Conservation (phyloP, 1,284 basidiomycete species). For the Cystobasidiaceae sp. region DNA sequence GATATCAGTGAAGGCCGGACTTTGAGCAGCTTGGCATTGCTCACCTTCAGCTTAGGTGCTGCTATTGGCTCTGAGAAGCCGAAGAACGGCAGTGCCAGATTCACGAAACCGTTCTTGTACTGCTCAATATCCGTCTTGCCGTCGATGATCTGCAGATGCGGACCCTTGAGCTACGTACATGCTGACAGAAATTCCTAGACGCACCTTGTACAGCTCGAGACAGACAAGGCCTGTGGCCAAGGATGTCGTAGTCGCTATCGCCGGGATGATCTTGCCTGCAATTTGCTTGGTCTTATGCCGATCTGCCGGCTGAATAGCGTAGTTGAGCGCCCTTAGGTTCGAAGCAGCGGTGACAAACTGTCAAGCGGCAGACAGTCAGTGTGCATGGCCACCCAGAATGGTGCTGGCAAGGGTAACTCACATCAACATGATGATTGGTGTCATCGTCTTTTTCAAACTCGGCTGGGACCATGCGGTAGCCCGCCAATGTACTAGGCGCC, state of each 20-base stretch:
- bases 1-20: not conserved
- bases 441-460: constrained; percentile 99
- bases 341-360: constrained; percentile 93
- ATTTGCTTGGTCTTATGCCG: constrained; percentile 96
- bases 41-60: constrained; percentile 72
- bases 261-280: constrained; percentile 99
- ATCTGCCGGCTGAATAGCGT: constrained; percentile 82
- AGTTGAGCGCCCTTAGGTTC: constrained; percentile 94
- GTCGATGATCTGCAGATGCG: constrained; percentile 72
- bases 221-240: constrained; percentile 93
- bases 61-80: constrained; percentile 98
- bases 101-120: constrained; percentile 98
- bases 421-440: constrained; percentile 92
- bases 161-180: not conserved
- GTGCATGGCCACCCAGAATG: not conserved
- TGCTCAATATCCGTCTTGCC: constrained; percentile 86
- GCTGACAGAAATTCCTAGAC: constrained; percentile 14
- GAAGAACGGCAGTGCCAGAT: constrained; percentile 96
- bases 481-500: constrained; percentile 81
- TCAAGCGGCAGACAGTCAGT: not conserved
- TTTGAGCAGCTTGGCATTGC: constrained; percentile 25
- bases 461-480: constrained; percentile 88
- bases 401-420: not conserved
- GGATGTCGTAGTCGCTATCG: constrained; percentile 96
- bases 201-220: constrained; percentile 91